Percentiles rank a stretch among this genome's conserved stretches.
These are phyloP conservation scores for Datisca glomerata DNA, from an alignment of 306 rosid genomes.

Conservation along the genomic window DNA sequence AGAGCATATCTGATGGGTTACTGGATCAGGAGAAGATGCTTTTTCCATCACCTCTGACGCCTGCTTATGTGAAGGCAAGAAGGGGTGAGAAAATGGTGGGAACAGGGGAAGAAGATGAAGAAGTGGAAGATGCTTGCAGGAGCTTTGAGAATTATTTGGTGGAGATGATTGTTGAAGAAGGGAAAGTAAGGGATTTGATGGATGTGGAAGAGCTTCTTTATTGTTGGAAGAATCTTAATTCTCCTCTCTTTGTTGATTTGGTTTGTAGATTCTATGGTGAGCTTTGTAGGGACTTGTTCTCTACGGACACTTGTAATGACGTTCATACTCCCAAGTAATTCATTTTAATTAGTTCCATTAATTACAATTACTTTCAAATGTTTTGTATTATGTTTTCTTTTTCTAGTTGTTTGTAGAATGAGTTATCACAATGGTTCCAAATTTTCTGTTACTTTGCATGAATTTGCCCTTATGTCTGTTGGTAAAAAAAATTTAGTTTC, in stretches of 20 bases:
- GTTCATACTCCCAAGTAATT: constrained; percentile 14
- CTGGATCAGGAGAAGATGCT: constrained; percentile 10
- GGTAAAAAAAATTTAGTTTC: too few species aligned
- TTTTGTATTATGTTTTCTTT: neutral
- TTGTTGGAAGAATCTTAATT: constrained; percentile 73
- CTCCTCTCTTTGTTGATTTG: constrained; percentile 64
- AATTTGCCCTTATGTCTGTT: too few species aligned
- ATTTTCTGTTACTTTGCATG: too few species aligned
- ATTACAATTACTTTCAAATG: neutral
- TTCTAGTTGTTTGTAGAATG: neutral
- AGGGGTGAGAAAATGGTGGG: constrained; percentile 4
- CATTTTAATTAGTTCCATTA: neutral
- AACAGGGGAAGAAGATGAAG: constrained; percentile 10
- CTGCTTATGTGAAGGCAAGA: constrained; percentile 19
- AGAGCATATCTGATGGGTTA: constrained; percentile 18
- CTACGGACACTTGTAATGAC: constrained; percentile 27
- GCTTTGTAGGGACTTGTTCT: constrained; percentile 80
- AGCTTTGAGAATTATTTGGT: constrained; percentile 80
- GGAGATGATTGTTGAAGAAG: constrained; percentile 88
- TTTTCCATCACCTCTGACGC: constrained; percentile 41
- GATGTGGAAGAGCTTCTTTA: constrained; percentile 82
- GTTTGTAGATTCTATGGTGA: constrained; percentile 82
- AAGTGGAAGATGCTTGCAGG: constrained; percentile 72
- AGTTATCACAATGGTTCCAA: too few species aligned
- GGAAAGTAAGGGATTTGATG: constrained; percentile 56